Evolutionary conservation across 139 green algal species (phyloP).

Genomic region (Chlorella sorokiniana): DNA sequence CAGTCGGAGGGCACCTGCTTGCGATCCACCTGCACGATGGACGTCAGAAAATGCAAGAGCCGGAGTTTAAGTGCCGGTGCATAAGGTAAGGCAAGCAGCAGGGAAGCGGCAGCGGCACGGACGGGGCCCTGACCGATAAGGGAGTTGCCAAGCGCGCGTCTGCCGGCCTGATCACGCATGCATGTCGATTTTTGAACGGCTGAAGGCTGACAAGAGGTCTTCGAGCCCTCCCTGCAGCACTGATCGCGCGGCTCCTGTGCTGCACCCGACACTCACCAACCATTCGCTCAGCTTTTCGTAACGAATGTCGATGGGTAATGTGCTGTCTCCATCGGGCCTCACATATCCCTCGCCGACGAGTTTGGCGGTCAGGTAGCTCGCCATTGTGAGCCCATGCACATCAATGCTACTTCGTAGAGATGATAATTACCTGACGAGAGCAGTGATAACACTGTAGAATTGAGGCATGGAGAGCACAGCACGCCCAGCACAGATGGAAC

Average conservation of each 20-base stretch:
- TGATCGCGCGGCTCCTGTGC: not conserved
- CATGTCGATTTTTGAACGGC: too few relatives aligned
- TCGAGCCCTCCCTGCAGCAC: too few relatives aligned
- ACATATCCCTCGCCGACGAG: constrained; percentile 59
- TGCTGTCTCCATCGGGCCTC: constrained; percentile 49
- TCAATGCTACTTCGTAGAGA: too few relatives aligned
- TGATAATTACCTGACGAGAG: too few relatives aligned
- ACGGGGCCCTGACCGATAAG: too few relatives aligned
- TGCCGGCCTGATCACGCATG: too few relatives aligned
- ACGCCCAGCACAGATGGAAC: not conserved
- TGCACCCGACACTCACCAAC: constrained; percentile 56
- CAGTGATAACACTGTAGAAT: not conserved
- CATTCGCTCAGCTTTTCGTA: constrained; percentile 76
- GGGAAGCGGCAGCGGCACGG: too few relatives aligned
- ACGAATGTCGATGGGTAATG: constrained; percentile 75
- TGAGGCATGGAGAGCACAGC: not conserved
- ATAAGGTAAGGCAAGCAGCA: not conserved
- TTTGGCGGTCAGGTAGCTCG: constrained; percentile 5
- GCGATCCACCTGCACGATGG: constrained; percentile 55
- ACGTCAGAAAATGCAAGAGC: not conserved
- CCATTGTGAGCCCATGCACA: not conserved
- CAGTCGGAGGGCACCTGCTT: constrained; percentile 78
- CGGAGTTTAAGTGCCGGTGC: not conserved
- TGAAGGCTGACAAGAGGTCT: too few relatives aligned
- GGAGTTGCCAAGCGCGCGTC: too few relatives aligned